Conservation (phyloP, 352 stramenopile species). For the Peronospora tabacina region DNA sequence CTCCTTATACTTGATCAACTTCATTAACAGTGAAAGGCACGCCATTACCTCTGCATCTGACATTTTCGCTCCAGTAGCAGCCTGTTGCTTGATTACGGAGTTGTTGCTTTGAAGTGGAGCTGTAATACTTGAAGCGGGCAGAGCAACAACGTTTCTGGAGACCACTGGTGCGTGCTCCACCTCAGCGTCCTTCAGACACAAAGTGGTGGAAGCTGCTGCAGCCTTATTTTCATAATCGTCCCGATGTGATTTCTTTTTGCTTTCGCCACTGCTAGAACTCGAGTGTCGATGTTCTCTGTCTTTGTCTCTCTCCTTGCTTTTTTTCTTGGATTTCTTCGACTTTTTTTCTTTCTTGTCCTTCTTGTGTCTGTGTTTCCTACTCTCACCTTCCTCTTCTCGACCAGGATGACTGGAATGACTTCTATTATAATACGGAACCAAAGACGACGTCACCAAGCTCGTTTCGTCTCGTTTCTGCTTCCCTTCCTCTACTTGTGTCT, state of each 20-base stretch:
- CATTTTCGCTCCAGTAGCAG: conserved; percentile 37
- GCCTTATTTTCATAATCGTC: conserved; percentile 15
- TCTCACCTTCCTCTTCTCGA: conserved; percentile 29
- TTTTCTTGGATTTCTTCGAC: conserved; percentile 69
- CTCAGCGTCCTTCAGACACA: conserved; percentile 3
- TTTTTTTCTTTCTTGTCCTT: conserved; percentile 64
- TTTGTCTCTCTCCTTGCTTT: conserved; percentile 60
- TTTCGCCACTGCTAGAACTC: conserved; percentile 25
- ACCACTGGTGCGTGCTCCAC: neutral
- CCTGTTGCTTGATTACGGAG: conserved; percentile 21
- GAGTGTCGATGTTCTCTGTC: conserved; percentile 34
- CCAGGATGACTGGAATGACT: conserved; percentile 15
- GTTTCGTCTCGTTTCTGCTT: conserved; percentile 4
- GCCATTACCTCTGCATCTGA: conserved; percentile 41
- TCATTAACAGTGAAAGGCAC: conserved; percentile 64
- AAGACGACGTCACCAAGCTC: conserved; percentile 11
- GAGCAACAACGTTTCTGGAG: neutral
- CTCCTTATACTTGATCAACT: conserved; percentile 84
- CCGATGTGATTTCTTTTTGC: conserved; percentile 41
- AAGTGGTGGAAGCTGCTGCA: conserved; percentile 5
- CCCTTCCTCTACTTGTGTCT: neutral
- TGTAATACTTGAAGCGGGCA: conserved; percentile 2
- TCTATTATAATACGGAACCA: conserved; percentile 11
- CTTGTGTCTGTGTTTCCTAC: conserved; percentile 45
- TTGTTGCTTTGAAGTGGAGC: conserved; percentile 16